Evolutionary conservation across 2,329 filamentous ascomycete species (phyloP), one percentile per base, ranked within the genome.

Genomic region (Cadophora sp.): DNA sequence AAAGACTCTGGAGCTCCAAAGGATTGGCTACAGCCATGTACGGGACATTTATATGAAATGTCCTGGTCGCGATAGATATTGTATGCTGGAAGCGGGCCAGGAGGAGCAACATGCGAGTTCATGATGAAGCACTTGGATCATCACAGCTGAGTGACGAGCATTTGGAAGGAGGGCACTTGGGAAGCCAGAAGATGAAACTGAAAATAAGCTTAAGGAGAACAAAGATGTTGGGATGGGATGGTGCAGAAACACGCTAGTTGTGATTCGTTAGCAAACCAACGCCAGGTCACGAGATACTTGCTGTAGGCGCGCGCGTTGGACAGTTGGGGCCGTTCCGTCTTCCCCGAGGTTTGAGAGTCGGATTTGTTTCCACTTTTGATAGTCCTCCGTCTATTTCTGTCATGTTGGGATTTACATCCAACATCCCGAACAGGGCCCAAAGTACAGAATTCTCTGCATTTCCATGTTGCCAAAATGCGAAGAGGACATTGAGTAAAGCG

Each of bases 211-310:
- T 29, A 26, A 29, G 50, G 9, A 29, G 16, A 12, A 0, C 22
- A 40, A 37, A 27, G 16, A 26, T 7, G 7, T 26, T 26, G 31
- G n/a, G 55, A 9, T 14, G 27, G 9, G 7, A 48, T 6, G 34
- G 1, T 43, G 56, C 12, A 16, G 3, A 12, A 27, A 26, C 56
- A 27, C 11, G 29, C 31, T 24, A 37, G 22, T 4, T 43, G 22
- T 43, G 22, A 43, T 43, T 22, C 22, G 7, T 5, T 48, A 43
- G 22, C 9, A 26, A n/a, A 9, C 3, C 12, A 40, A 59, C 56
- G 56, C 29, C 56, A 59, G 19, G 56, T 59, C 56, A 59, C 56
- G 56, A 16, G 56, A 59, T 43, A 34, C n/a, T n/a, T n/a, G n/a
- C n/a, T n/a, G n/a, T n/a, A 19, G 34, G 43, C 22, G 43, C 19